Evolutionary conservation across 495 filamentous ascomycete genomes (phyloP), one percentile per base, ranked within the genome.

Genomic region (Daldinia vernicosa): DNA sequence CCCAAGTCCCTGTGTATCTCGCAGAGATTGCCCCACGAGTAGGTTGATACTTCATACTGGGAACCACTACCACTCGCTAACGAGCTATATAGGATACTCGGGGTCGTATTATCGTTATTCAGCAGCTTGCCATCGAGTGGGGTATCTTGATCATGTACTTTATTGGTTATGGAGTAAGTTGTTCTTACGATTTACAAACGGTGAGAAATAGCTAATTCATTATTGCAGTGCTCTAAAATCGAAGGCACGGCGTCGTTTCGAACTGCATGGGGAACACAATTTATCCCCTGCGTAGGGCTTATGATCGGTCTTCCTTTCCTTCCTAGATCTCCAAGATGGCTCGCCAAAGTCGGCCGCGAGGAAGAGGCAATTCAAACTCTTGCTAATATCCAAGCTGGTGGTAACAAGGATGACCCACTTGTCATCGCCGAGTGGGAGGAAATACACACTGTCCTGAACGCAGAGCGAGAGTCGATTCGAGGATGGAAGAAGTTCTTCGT

Each of bases 1-100:
- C 90, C 1, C 91, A 93, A 70, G 91, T 92, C 0, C 90, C 89
- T n/a, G 91, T 93, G n/a, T 94, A 93, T 77, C 84, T 93, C 3
- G 90, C 90, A 45, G 91, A 94, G 74, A 86, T 93, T 39, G 87
- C 91, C 5, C 87, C 87, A 55, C 87, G 88, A 24, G 85, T 88
- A 39, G 89, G 89, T 77, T 83, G 87, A 26, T 19, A 26, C 24
- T 24, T 33, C 17, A 17, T 33, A 4, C 15, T 19, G 6, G 6
- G 24, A 30, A 50, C 14, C 11, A 2, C 12, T 2, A 11, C 7
- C 1, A 35, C 24, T 40, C 8, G 2, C 35, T 60, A 66, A 60
- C 32, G 24, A 51, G 39, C 32, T 11, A 9, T 37, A 19, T 40
- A 77, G 75, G 75, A 77, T 51, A 55, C 64, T 33, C 75, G 75